Evolutionary conservation across 2,329 filamentous ascomycete genomes (phyloP), one percentile per base, ranked within the genome.

Genomic region (Tolypocladium ophioglossoides): DNA sequence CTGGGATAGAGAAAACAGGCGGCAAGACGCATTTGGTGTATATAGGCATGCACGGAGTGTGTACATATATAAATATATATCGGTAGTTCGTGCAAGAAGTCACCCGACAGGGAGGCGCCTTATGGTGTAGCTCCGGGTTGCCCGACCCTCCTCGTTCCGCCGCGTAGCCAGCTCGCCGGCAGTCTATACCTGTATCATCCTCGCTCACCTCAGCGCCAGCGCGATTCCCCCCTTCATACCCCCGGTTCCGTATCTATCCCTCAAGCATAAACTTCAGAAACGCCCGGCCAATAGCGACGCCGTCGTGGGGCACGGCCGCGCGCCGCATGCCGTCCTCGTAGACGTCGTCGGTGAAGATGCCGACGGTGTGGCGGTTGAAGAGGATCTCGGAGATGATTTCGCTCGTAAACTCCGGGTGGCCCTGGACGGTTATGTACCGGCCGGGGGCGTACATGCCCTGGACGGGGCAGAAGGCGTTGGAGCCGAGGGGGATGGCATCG

Each of bases 211-310:
- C 41, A 22, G 41, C 41, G 41, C 41, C 41, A 7, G 41, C 41
- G 41, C 41, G 41, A 46, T 30, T 44, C 7, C 39, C 22, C 7
- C 16, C 3, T 38, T 20, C 3, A 18, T 16, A n/a, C n/a, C 47
- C n/a, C n/a, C n/a, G n/a, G n/a, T 30, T 27, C 10, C 16, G 2
- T 20, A 32, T 24, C 24, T 20, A 67, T 16, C 63, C 77, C 60
- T 89, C 84, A 50, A 83, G 72, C 62, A 95, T 68, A 61, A 97
- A 96, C 47, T 78, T 80, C 64, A 96, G 66, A 66, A 96, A 95
- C 0, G 83, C 85, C 58, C 78, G 76, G 0, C 83, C 86, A 53
- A 96, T 83, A 3, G 76, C 71, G n/a, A 94, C 75, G 1, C 92
- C 91, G 67, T 96, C 91, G 59, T 96, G 90, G 53, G 80, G 74